These are phyloP conservation scores for Yamadazyma blattariae DNA, from an alignment of 1,139 yeast genomes.

Conservation along the genomic window DNA sequence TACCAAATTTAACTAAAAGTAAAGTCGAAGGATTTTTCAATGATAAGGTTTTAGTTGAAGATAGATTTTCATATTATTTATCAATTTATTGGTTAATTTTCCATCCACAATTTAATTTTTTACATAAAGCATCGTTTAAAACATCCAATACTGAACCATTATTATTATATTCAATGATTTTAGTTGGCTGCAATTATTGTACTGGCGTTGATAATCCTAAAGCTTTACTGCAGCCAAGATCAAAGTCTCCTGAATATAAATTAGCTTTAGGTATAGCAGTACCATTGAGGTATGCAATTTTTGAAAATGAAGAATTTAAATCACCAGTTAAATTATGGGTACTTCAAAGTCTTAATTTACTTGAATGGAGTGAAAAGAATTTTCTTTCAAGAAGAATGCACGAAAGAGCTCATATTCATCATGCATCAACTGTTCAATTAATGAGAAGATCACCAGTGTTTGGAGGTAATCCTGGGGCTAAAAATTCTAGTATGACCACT, in stretches of 20 bases:
- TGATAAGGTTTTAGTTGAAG: conserved; percentile 22
- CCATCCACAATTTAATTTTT: conserved; percentile 60
- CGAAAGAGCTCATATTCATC: conserved; percentile 76
- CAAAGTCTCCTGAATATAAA: conserved; percentile 28
- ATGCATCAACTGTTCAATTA: conserved; percentile 74
- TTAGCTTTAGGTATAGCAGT: conserved; percentile 46
- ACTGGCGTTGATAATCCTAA: conserved; percentile 15
- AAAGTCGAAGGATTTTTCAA: conserved; percentile 21
- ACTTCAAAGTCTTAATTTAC: conserved; percentile 58
- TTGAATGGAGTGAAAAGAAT: conserved; percentile 71
- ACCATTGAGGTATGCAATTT: conserved; percentile 64
- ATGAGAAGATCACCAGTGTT: conserved; percentile 69
- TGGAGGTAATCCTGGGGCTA: conserved; percentile 56
- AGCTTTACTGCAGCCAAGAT: conserved; percentile 12
- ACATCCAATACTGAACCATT: conserved; percentile 54
- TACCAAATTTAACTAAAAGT: conserved; percentile 16
- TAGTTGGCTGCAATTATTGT: conserved; percentile 49
- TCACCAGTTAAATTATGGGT: conserved; percentile 67
- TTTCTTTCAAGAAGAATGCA: conserved; percentile 58
- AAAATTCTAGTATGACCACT: conserved; percentile 12
- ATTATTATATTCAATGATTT: conserved; percentile 54
- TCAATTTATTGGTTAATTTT: conserved; percentile 54
- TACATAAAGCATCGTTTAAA: conserved; percentile 63
- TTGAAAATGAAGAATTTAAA: conserved; percentile 57
- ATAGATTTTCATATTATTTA: conserved; percentile 32